phyloP scores from a whole-genome alignment of 2,329 filamentous ascomycete species.

The Graphilbum ipis-grandicollis region DNA sequence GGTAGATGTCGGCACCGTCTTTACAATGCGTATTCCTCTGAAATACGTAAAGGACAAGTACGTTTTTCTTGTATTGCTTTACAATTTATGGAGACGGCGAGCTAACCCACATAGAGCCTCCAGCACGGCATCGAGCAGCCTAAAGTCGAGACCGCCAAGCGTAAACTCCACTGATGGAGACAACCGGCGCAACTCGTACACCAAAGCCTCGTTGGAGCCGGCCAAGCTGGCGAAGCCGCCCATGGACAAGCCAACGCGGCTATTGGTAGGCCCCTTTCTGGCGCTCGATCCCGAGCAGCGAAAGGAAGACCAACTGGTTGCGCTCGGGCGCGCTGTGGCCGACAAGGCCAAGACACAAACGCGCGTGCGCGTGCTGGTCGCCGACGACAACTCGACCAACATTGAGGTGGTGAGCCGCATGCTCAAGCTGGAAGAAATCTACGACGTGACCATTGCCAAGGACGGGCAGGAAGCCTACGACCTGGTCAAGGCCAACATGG shows the following conservation, averaged over 20 bases:
- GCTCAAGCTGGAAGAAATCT: slow-evolving; percentile 62
- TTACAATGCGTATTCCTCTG: slow-evolving; percentile 69
- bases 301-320: slow-evolving; percentile 44
- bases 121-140: slow-evolving; percentile 36
- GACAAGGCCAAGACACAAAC: slow-evolving; percentile 34
- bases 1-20: slow-evolving; percentile 58
- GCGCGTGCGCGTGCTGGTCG: slow-evolving; percentile 68
- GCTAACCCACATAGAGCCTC: slow-evolving; percentile 27
- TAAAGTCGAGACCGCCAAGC: slow-evolving; percentile 31
- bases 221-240: slow-evolving; percentile 17
- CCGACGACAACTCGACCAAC: slow-evolving; percentile 49
- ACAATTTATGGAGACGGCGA: too few relatives aligned
- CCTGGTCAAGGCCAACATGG: slow-evolving; percentile 68
- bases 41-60: slow-evolving; percentile 55
- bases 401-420: slow-evolving; percentile 42
- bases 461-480: slow-evolving; percentile 80
- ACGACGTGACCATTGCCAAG: slow-evolving; percentile 76
- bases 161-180: slow-evolving; percentile 25
- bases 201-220: slow-evolving; percentile 9
- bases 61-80: slow-evolving; percentile 11
- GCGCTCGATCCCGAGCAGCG: slow-evolving; percentile 22
- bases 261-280: slow-evolving; percentile 74
- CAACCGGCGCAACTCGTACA: slow-evolving; percentile 12
- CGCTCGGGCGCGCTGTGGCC: slow-evolving; percentile 47
- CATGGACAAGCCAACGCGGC: slow-evolving; percentile 53